phyloP scores from a whole-genome alignment of 2,329 filamentous ascomycete genomes.

The Fonsecaea multimorphosa region DNA sequence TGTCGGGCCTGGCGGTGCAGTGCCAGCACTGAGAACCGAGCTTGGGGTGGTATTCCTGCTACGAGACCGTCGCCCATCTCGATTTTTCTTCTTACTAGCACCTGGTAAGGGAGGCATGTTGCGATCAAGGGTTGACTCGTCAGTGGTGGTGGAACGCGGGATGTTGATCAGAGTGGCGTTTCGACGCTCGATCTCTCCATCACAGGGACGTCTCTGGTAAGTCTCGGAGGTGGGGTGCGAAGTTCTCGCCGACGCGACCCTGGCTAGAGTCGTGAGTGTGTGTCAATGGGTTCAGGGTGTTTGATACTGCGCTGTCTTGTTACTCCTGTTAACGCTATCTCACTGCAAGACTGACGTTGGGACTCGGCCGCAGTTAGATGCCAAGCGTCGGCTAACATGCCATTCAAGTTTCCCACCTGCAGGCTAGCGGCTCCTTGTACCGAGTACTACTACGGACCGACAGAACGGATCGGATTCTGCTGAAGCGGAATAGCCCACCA shows the following conservation, averaged over 20 bases:
- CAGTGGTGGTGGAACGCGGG: not conserved
- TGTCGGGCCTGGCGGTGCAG: slow-evolving; percentile 44
- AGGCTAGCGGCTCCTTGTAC: not conserved
- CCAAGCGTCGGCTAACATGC: slow-evolving; percentile 21
- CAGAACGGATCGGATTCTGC: slow-evolving; percentile 4
- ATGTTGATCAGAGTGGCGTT: slow-evolving; percentile 6
- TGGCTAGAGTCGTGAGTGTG: not conserved
- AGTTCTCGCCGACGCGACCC: not conserved
- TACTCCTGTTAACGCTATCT: no score
- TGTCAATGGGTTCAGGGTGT: not conserved
- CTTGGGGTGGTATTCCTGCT: slow-evolving; percentile 70
- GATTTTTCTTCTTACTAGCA: slow-evolving; percentile 59
- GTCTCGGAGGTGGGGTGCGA: not conserved
- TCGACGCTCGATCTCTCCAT: not conserved
- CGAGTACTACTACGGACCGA: no score
- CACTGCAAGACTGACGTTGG: slow-evolving; percentile 1
- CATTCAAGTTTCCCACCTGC: no score
- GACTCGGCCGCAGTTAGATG: not conserved
- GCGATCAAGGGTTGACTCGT: not conserved
- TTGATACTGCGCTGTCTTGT: not conserved
- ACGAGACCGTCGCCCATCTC: slow-evolving; percentile 60
- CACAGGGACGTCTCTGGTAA: not conserved
- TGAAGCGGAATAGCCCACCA: not conserved
- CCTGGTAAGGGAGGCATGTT: slow-evolving; percentile 49
- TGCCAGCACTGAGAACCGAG: slow-evolving; percentile 58